Evolutionary conservation across 768 basidiomycete genomes (phyloP), one percentile per base, ranked within the genome.

Genomic region (Leucosporidium creatinivorum): DNA sequence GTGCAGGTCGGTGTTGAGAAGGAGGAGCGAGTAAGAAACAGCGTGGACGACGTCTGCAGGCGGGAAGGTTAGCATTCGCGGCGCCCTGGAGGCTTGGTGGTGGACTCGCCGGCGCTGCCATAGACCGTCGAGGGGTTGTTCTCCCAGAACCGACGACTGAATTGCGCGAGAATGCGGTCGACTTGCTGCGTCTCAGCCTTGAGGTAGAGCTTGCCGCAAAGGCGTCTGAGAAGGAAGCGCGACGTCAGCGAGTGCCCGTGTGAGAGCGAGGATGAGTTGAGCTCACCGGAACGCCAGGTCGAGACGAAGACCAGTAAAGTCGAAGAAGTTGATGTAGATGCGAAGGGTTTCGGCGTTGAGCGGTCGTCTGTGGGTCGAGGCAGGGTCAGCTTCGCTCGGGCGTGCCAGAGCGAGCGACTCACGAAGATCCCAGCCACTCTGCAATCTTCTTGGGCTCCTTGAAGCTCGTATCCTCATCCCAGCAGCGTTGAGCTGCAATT

Each of bases 111-210:
- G 12, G 91, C 83, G 75, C 86, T 89, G 54, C 90, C 91, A 76
- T 88, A 93, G n/a, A 89, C 73, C 28, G 84, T 84, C 1, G 80
- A 80, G 0, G 89, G 88, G 76, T 98, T 98, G 77, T 91, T 92
- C 54, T 92, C 87, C 85, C 87, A 96, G 77, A 91, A 99, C 13
- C 91, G 85, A 50, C 85, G 81, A 74, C 90, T 90, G 74, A 99
- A 97, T 69, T 86, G 87, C 68, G 91, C 92, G 8, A 99, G 82
- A 69, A 99, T 97, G 52, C 96, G 87, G 77, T 98, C 96, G 52
- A 99, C 88, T 79, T 98, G 93, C 76, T 99, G 96, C 0, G 94
- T 94, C 78, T 99, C 96, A 2, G 87, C 96, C 78, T 92, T 93
- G 67, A 99, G 83, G 77, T 84, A 97, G 3, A 99, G 83, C 77